These are phyloP conservation scores for Corynespora cassiicola DNA, from an alignment of 2,329 filamentous ascomycete genomes.

Conservation along the genomic window DNA sequence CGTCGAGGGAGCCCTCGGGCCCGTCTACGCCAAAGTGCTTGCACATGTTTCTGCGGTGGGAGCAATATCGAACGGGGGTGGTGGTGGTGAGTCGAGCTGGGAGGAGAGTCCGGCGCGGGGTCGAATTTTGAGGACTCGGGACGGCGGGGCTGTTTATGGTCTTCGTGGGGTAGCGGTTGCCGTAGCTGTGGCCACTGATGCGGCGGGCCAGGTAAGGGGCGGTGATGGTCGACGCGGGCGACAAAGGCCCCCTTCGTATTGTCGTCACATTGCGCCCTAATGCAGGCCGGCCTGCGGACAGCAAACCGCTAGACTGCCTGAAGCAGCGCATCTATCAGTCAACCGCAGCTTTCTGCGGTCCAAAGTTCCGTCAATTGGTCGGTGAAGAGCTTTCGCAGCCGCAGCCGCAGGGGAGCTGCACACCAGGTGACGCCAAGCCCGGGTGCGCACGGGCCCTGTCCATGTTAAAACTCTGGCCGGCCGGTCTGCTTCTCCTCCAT, in stretches of 20 bases:
- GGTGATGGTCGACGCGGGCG: conserved; percentile 19
- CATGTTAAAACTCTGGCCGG: not conserved
- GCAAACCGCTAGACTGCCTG: conserved; percentile 38
- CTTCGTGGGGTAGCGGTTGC: conserved; percentile 30
- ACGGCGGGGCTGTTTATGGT: conserved; percentile 36
- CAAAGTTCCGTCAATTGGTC: conserved; percentile 31
- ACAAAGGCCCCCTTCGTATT: not conserved
- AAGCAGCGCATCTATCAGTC: conserved; percentile 40
- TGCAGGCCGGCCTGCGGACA: conserved; percentile 24
- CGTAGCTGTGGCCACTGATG: conserved; percentile 21
- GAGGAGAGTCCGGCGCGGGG: conserved; percentile 29
- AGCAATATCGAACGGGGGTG: conserved; percentile 65
- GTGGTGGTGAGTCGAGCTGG: conserved; percentile 24
- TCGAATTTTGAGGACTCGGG: conserved; percentile 20
- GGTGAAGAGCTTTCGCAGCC: conserved; percentile 21
- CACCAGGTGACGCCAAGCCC: conserved; percentile 2
- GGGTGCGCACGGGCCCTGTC: conserved; percentile 2
- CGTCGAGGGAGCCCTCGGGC: conserved; percentile 63
- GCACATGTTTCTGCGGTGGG: conserved; percentile 79
- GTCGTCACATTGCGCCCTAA: conserved; percentile 1
- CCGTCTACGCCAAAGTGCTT: conserved; percentile 64
- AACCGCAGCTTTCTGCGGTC: conserved; percentile 22
- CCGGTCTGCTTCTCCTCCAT: conserved; percentile 19
- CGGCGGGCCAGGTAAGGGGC: conserved; percentile 31
- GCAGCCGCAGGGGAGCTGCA: conserved; percentile 10